Conservation (phyloP, 208 protist genomes). For the Wallacemonas sp. region DNA sequence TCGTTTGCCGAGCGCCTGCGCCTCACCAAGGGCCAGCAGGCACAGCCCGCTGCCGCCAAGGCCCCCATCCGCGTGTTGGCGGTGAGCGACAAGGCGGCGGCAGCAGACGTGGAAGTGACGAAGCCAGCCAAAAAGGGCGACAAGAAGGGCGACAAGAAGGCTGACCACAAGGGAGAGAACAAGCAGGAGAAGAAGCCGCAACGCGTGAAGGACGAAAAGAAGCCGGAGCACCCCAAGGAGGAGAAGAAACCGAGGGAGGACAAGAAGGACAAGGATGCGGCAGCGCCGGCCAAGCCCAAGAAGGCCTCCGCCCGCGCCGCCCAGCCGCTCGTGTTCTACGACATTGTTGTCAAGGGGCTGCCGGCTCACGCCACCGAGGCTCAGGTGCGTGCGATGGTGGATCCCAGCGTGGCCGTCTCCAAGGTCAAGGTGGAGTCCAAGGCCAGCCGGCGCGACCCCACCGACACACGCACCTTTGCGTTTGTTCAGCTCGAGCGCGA, state of each 20-base stretch:
- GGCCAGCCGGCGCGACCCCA: conserved; percentile 42
- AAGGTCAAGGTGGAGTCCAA: conserved; percentile 62
- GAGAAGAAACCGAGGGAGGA: conserved; percentile 11
- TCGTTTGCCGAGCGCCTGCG: conserved; percentile 17
- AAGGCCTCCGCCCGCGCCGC: conserved; percentile 12
- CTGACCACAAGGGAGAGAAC: neutral
- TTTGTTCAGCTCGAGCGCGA: conserved; percentile 76
- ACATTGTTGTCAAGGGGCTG: conserved; percentile 78
- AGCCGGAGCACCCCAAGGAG: neutral
- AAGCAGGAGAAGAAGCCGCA: conserved; percentile 18
- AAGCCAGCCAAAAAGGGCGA: conserved; percentile 51
- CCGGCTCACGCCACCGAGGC: conserved; percentile 44
- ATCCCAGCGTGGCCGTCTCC: conserved; percentile 29
- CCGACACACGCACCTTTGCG: conserved; percentile 56
- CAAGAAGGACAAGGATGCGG: conserved; percentile 18
- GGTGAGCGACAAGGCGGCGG: neutral
- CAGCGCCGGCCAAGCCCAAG: conserved; percentile 2
- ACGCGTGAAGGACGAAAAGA: conserved; percentile 18
- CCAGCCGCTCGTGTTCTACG: conserved; percentile 57
- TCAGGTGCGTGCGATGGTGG: conserved; percentile 51
- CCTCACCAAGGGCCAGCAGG: neutral
- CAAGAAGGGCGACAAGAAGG: conserved; percentile 33
- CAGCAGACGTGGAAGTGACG: conserved; percentile 9
- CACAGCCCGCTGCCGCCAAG: neutral
- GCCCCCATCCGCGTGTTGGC: conserved; percentile 3